phyloP scores from a whole-genome alignment of 768 basidiomycete genomes.

The Leccinum boreale region DNA sequence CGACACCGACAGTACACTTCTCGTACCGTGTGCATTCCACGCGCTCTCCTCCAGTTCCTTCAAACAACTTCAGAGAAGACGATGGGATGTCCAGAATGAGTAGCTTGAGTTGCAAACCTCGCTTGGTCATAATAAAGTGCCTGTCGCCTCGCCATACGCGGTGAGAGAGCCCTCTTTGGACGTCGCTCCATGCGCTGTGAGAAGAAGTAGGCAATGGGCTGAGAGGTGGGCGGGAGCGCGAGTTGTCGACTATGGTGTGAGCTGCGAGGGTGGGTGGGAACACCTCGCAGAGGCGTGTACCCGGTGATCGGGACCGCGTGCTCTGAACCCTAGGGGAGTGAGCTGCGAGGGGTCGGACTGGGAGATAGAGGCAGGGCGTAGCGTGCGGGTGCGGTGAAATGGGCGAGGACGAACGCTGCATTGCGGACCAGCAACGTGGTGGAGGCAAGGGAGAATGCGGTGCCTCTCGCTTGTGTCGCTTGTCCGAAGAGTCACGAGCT shows the following conservation, averaged over 20 bases:
- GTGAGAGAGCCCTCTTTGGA: background rate
- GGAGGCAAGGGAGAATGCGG: background rate
- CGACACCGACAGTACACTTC: conserved; percentile 25
- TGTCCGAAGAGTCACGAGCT: background rate
- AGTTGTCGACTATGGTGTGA: background rate
- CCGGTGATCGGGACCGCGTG: background rate
- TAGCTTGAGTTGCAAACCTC: conserved; percentile 28
- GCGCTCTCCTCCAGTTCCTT: conserved; percentile 6
- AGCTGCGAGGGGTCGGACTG: background rate
- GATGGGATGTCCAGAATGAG: conserved; percentile 23
- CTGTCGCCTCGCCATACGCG: conserved; percentile 26
- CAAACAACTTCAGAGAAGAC: conserved; percentile 12
- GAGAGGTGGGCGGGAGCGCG: no score
- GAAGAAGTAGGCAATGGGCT: background rate
- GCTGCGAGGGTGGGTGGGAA: background rate
- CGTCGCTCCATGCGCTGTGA: background rate
- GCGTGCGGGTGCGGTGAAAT: background rate
- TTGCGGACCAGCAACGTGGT: background rate
- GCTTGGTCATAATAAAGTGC: conserved; percentile 31
- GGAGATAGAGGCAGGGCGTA: background rate
- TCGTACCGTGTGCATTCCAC: conserved; percentile 16
- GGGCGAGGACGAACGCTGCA: background rate
- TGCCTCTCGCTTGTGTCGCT: background rate
- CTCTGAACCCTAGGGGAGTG: background rate
- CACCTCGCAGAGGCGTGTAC: background rate